phyloP scores from a whole-genome alignment of 2,329 filamentous ascomycete species.

The Colletotrichum truncatum region DNA sequence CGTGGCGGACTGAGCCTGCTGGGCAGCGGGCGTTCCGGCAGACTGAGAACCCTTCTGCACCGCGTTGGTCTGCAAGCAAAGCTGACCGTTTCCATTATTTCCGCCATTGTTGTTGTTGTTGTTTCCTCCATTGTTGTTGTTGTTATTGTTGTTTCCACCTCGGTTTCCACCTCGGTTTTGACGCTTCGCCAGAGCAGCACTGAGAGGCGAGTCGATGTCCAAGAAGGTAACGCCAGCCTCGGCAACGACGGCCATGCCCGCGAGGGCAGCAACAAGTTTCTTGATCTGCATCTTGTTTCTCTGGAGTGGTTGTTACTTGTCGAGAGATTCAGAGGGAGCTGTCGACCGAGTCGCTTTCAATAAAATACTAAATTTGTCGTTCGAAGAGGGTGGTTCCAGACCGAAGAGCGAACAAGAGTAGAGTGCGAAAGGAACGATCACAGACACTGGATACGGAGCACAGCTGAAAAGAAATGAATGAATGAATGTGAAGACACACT shows the following conservation, averaged over 20 bases:
- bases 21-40: conserved; percentile 55
- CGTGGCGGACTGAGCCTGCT: conserved; percentile 62
- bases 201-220: conserved; percentile 42
- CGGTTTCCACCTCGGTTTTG: conserved; percentile 41
- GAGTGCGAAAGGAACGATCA: conserved; percentile 54
- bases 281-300: conserved; percentile 62
- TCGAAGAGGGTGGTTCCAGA: conserved; percentile 58
- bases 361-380: conserved; percentile 30
- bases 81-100: too few relatives aligned
- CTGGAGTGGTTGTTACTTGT: background rate
- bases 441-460: conserved; percentile 47
- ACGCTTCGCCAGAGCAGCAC: conserved; percentile 49
- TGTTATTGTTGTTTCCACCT: conserved; percentile 33
- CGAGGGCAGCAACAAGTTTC: conserved; percentile 53
- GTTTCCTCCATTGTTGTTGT: conserved; percentile 29
- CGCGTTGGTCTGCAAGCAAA: conserved; percentile 37
- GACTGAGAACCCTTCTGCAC: conserved; percentile 59
- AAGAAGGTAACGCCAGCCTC: conserved; percentile 55
- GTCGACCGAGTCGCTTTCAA: conserved; percentile 31
- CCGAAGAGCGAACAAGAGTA: conserved; percentile 47
- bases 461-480: conserved; percentile 46
- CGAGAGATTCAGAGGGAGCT: conserved; percentile 20
- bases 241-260: conserved; percentile 54
- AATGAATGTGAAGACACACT: conserved; percentile 62
- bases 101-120: conserved; percentile 34